phyloP scores from a whole-genome alignment of 176 grass and related monocot species.

The Melocanna baccifera region DNA sequence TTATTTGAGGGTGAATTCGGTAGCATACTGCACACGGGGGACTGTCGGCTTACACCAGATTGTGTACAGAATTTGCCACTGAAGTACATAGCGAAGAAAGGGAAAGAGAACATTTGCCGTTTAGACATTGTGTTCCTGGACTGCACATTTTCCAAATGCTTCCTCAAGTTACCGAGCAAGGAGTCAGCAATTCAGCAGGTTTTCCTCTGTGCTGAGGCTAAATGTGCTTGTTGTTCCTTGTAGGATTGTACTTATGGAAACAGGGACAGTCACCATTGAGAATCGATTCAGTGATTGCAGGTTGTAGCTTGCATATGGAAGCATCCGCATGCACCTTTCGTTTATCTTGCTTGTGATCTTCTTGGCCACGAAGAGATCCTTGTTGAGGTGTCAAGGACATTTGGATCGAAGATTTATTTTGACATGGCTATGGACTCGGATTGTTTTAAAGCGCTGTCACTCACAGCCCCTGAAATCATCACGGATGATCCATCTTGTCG shows the following conservation, averaged over 20 bases:
- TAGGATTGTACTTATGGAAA: not conserved
- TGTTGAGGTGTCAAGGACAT: slow-evolving; percentile 74
- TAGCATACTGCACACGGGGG: slow-evolving; percentile 79
- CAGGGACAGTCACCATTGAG: slow-evolving; percentile 18
- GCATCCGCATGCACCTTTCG: slow-evolving; percentile 58
- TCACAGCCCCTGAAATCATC: slow-evolving; percentile 58
- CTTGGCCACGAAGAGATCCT: slow-evolving; percentile 59
- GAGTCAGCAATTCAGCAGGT: slow-evolving; percentile 86
- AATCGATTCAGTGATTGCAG: slow-evolving; percentile 49
- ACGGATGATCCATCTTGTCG: slow-evolving; percentile 68
- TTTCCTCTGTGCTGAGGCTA: slow-evolving; percentile 14
- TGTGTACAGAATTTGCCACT: slow-evolving; percentile 73
- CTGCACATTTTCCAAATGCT: slow-evolving; percentile 79
- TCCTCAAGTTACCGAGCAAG: slow-evolving; percentile 75
- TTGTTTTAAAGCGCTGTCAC: slow-evolving; percentile 54
- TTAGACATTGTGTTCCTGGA: slow-evolving; percentile 80
- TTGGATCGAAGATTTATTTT: slow-evolving; percentile 67
- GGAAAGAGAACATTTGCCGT: slow-evolving; percentile 45
- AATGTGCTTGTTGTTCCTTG: not conserved
- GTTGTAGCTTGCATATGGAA: slow-evolving; percentile 97
- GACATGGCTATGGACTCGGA: slow-evolving; percentile 46
- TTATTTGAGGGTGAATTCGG: slow-evolving; percentile 88
- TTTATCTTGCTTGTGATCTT: slow-evolving; percentile 49
- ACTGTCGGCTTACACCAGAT: slow-evolving; percentile 65
- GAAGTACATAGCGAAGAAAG: slow-evolving; percentile 80